Conservation (phyloP, 192 early-diverging fungal species). For the Coemansia sp. region DNA sequence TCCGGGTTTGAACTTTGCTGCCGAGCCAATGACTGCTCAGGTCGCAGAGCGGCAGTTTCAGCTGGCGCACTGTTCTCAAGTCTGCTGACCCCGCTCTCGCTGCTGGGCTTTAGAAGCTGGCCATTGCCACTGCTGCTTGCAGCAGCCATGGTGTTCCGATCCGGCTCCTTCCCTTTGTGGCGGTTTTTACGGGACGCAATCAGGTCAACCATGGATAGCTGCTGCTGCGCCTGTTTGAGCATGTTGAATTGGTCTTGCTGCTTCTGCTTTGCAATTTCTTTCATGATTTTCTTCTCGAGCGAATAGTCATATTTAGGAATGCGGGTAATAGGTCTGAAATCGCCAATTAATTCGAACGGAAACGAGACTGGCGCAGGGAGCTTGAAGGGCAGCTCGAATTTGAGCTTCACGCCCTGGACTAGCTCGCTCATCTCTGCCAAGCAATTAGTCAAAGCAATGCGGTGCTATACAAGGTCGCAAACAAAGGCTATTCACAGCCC, state of each 20-base stretch:
- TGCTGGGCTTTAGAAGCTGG: conserved; percentile 27
- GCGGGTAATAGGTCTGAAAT: conserved; percentile 41
- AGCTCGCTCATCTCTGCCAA: conserved; percentile 36
- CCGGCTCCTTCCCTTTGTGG: conserved; percentile 51
- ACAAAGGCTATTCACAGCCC: background rate
- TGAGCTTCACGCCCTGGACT: conserved; percentile 52
- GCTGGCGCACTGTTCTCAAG: conserved; percentile 8
- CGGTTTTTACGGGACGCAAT: conserved; percentile 53
- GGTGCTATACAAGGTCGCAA: background rate
- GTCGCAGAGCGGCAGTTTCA: background rate
- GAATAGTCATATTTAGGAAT: conserved; percentile 59
- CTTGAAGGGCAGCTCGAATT: conserved; percentile 47
- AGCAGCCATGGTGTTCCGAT: conserved; percentile 10
- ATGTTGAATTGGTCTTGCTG: conserved; percentile 47
- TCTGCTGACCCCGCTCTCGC: conserved; percentile 38
- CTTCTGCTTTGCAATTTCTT: conserved; percentile 52
- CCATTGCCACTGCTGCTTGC: background rate
- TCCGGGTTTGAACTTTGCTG: background rate
- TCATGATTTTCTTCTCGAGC: conserved; percentile 54
- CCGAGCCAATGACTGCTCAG: background rate
- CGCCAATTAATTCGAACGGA: conserved; percentile 55
- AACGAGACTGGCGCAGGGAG: conserved; percentile 52
- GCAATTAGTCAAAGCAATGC: background rate
- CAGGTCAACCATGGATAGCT: conserved; percentile 55
- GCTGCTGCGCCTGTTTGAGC: conserved; percentile 51